Base-by-base conservation (phyloP, 805 yeast genomes). In the Schizosaccharomyces octosporus region DNA sequence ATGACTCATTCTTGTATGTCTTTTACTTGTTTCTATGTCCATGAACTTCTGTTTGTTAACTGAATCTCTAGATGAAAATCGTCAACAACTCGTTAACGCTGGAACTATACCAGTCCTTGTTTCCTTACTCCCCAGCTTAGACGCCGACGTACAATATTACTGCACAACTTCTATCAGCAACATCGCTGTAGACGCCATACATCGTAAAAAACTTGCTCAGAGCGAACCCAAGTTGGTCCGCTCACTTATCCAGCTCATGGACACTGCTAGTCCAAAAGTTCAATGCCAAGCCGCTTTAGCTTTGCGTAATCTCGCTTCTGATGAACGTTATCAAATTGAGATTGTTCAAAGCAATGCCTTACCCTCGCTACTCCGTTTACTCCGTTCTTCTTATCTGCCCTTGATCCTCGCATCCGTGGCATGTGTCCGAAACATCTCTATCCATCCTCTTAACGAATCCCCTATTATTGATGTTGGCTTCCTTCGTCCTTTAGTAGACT, bases 231-330 rank as follows among this genome's bases (percentile, higher is more conserved):
- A 87, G 68, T 78, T 93, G 65, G 96, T 93, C 13, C 76, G 84
- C 64, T 93, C 87, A 70, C 78, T 93, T 65, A 96, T 93, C 32
- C 80, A 80, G 65, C 78, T 93, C 66, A 90, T 93, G 97, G 94
- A 87, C 69, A 85, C 95, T 2, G 84, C 88, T 13, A 81, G 93
- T 58, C 90, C 97, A 45, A 79, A 97, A 67, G 97, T 93, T 43
- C 97, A 93, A 73, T 93, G 99, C 73, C 98, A 93, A 75, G 97
- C 98, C 0, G 94, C 98, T 4, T 77, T 93, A 64, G 98, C 97
- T 1, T 77, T 93, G 66, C 81, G 99, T 73, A 93, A 93, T 70
- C 79, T 93, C 68, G 99, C 98, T 0, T 85, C 95, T 3, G 99
- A 93, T 73, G 87, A 93, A 19, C 84, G 88, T 65, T 93, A 93